Conservation (phyloP, 331 rosid species). For the Ulmus americana region DNA sequence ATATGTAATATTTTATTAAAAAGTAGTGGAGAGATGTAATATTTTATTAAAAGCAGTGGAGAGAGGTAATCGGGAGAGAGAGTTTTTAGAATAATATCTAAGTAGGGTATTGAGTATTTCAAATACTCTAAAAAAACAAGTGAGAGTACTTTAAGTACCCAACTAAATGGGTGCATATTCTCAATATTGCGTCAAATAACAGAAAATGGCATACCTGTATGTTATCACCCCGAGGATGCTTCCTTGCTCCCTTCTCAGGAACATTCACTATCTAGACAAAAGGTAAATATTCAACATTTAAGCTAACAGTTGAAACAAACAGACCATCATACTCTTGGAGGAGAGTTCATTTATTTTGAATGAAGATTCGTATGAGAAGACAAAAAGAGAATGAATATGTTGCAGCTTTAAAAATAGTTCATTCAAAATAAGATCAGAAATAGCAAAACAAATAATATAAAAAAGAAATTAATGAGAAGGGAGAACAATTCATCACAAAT, state of each 20-base stretch:
- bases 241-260: slow-evolving; percentile 96
- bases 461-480: background rate
- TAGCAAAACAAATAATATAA: background rate
- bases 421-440: background rate
- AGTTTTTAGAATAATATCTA: too few relatives aligned
- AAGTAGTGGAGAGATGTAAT: too few relatives aligned
- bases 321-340: background rate
- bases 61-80: too few relatives aligned
- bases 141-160: background rate
- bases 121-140: background rate
- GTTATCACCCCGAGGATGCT: slow-evolving; percentile 90
- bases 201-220: slow-evolving; percentile 55
- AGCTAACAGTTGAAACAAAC: slow-evolving; percentile 16
- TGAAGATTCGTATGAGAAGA: too few relatives aligned
- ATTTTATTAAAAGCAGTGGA: too few relatives aligned
- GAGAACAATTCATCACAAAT: slow-evolving; percentile 5
- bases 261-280: slow-evolving; percentile 85
- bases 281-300: slow-evolving; percentile 30
- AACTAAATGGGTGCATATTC: too few relatives aligned
- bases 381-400: too few relatives aligned
- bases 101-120: too few relatives aligned
- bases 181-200: background rate
- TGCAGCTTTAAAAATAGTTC: background rate
- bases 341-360: too few relatives aligned
- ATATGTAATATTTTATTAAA: too few relatives aligned